Percentiles rank a stretch among this genome's conserved stretches.
phyloP scores from a whole-genome alignment of 371 early-diverging fungal species.

The Mucor lusitanicus region DNA sequence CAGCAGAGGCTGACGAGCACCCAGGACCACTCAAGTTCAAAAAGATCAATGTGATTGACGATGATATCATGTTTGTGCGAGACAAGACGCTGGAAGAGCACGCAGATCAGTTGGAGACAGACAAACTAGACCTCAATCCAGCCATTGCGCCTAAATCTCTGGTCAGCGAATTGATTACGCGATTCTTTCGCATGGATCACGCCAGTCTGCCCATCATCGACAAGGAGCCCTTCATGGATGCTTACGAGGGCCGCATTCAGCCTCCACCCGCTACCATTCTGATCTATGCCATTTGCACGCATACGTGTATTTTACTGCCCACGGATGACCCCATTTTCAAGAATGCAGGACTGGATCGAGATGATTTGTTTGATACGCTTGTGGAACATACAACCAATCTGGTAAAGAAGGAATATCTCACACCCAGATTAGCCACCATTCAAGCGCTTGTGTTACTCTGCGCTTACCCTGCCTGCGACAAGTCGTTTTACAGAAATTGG shows the following conservation, averaged over 20 bases:
- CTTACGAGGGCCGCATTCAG: conserved; percentile 32
- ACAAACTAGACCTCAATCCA: conserved; percentile 16
- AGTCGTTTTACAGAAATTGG: conserved; percentile 42
- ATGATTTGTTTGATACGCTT: conserved; percentile 29
- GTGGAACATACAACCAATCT: conserved; percentile 28
- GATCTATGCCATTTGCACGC: conserved; percentile 38
- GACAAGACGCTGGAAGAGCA: conserved; percentile 33
- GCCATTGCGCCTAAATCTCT: conserved; percentile 31
- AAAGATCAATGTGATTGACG: conserved; percentile 33
- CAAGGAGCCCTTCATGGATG: conserved; percentile 32
- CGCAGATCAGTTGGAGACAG: conserved; percentile 17
- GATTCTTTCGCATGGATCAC: conserved; percentile 15
- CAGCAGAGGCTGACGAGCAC: not conserved
- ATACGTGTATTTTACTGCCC: conserved; percentile 29
- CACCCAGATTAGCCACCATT: conserved; percentile 34
- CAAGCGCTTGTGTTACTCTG: conserved; percentile 45
- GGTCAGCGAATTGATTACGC: conserved; percentile 23
- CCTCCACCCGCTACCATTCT: conserved; percentile 40
- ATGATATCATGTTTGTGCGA: conserved; percentile 30
- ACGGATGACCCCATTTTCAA: conserved; percentile 34
- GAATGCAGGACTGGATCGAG: conserved; percentile 21
- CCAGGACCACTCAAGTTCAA: conserved; percentile 11
- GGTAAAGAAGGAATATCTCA: conserved; percentile 37
- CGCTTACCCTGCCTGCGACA: conserved; percentile 31
- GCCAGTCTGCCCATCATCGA: conserved; percentile 32